phyloP scores from a whole-genome alignment of 768 basidiomycete genomes.

The Gloeostereum incarnatum region DNA sequence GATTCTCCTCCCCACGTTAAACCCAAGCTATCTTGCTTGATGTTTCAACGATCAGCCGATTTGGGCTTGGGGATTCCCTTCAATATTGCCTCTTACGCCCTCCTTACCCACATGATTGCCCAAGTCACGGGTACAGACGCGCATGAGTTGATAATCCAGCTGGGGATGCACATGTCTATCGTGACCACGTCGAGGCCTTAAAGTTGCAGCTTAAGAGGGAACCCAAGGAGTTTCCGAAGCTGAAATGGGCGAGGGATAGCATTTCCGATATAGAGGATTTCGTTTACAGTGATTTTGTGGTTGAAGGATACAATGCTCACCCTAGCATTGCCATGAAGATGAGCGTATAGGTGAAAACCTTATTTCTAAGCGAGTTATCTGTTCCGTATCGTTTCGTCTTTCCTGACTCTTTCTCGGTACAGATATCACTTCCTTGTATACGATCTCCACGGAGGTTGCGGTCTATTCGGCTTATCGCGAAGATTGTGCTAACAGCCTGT shows the following conservation, averaged over 20 bases:
- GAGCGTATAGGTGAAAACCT: constrained; percentile 75
- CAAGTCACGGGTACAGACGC: constrained; percentile 80
- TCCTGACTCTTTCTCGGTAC: too few species aligned
- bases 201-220: constrained; percentile 69
- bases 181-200: constrained; percentile 86
- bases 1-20: constrained; percentile 34
- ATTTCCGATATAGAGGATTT: constrained; percentile 76
- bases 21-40: constrained; percentile 82
- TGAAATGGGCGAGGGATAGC: constrained; percentile 60
- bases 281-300: constrained; percentile 65
- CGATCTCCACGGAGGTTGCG: too few species aligned
- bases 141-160: constrained; percentile 88
- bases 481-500: too few species aligned
- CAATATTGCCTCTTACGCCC: constrained; percentile 98
- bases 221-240: constrained; percentile 76
- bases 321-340: constrained; percentile 91
- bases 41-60: constrained; percentile 98
- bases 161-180: constrained; percentile 96
- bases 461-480: too few species aligned
- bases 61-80: constrained; percentile 96
- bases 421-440: too few species aligned
- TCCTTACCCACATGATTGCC: constrained; percentile 98
- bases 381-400: too few species aligned
- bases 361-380: too few species aligned
- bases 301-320: constrained; percentile 83